Base-by-base conservation (phyloP, 306 rosid species). In the apple (Malus domestica) region DNA sequence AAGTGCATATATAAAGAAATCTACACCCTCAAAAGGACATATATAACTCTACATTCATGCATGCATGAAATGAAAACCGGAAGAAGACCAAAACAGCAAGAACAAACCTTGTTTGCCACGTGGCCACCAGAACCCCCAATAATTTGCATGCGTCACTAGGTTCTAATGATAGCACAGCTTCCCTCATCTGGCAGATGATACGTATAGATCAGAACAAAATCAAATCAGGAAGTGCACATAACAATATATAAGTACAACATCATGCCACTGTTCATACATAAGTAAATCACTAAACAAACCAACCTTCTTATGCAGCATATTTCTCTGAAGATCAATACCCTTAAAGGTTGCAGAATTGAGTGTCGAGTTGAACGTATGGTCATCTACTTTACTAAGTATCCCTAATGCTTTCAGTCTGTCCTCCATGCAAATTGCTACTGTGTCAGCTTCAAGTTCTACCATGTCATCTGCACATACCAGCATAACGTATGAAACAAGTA, bases 81-180 rank as follows among this genome's bases (percentile, higher is more conserved):
- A 40, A 4, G 27, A 83, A 80, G 62, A 79, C 40, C 8, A 27
- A 72, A 75, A 62, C 46, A 42, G 57, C 71, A 62, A 79, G 77
- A 71, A 76, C 79, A 75, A 79, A 95, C 99, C 99, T 91, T 67
- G 87, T 89, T 70, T 89, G 84, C 99, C 99, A 95, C 71, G 78
- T 61, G 70, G 75, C 87, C 70, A 90, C 84, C 67, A 92, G 83
- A 33, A 70, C 82, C 78, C 83, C 86, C 63, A 95, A 78, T 62
- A 95, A 87, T 84, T 83, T 89, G 85, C 67, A 82, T 72, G 97
- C 92, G 20, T 88, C 87, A 2, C 78, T 49, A 58, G 97, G 86
- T 75, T 15, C 81, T 81, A 92, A 79, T 30, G 92, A 89, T 79
- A 86, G 67, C 80, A 92, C 85, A 59, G 81, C 73, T 25, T 80